phyloP scores from a whole-genome alignment of 140 eudicot genomes.

The Bidens hawaiensis region DNA sequence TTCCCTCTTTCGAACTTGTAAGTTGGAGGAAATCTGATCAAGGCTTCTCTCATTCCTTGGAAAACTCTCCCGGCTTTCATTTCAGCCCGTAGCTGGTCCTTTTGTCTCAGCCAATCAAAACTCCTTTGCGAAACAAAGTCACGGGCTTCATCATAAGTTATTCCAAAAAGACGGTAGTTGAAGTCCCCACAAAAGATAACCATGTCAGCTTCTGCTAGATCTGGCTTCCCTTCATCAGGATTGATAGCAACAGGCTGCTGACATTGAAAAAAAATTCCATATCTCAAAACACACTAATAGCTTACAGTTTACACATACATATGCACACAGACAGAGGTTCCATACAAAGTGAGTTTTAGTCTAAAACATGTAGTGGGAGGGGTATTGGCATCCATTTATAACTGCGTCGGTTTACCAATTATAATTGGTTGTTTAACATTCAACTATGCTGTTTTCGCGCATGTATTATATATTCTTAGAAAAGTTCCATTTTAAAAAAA shows the following conservation, averaged over 20 bases:
- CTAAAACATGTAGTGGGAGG: too few species aligned
- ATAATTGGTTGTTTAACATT: too few species aligned
- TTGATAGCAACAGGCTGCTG: conserved; percentile 47
- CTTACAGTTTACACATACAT: neutral
- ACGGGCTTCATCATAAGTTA: conserved; percentile 85
- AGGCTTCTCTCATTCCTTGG: conserved; percentile 1
- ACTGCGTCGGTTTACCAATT: too few species aligned
- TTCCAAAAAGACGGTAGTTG: conserved; percentile 95
- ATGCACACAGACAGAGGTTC: neutral
- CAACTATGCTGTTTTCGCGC: too few species aligned
- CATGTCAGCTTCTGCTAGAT: conserved; percentile 95
- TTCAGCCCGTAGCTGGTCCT: too few species aligned
- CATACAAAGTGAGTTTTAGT: too few species aligned
- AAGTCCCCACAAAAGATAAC: conserved; percentile 87
- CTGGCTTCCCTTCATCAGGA: conserved; percentile 85
- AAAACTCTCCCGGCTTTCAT: too few species aligned
- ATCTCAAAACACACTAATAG: neutral
- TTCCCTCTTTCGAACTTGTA: conserved; percentile 90
- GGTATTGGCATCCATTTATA: too few species aligned
- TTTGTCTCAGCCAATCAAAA: too few species aligned
- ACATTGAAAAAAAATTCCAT: neutral
- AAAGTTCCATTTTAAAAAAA: too few species aligned
- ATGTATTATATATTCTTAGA: too few species aligned
- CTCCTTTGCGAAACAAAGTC: too few species aligned
- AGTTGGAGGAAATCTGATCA: conserved; percentile 90